Base-by-base conservation (phyloP, 1,139 yeast genomes). In the Pichia sp. region DNA sequence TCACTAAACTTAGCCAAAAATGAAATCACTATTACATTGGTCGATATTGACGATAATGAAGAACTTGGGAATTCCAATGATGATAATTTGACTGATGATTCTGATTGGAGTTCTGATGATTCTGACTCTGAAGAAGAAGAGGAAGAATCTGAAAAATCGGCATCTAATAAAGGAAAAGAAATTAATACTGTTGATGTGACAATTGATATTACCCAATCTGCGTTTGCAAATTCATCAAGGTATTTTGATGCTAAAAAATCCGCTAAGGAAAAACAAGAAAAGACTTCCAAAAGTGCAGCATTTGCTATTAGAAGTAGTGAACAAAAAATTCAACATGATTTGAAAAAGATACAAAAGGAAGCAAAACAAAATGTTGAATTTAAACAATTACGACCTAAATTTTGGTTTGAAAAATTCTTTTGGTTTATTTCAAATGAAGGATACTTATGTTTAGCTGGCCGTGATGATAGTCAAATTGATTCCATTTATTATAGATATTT, bases 401-500 rank as follows among this genome's bases (percentile, higher is more conserved):
- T 71, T 57, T 90, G 97, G 86, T 94, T 94, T 67, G 98, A 92
- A 59, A 92, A 92, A 62, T 92, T 84, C 61, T 80, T 71, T 58
- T 92, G 98, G 98, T 92, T 92, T 60, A 73, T 89, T 29, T 76
- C 96, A 0, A 82, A 82, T 52, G 97, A 92, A 60, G 95, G 95
- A 0, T 89, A 86, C 58, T 68, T 92, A 44, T 86, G 95, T 51
- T 64, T 92, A 42, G 89, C 92, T 40, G 97, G 97, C 1, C 78
- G 87, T 52, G 97, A 94, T 60, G 76, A 74, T 24, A 63, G 77
- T n/a, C 97, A 92, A 60, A 74, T 78, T n/a, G 96, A 89, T 57
- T 74, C 87, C 68, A 75, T 92, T 31, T 85, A 84, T 57, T 81
- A 84, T 56, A 75, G 89, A 45, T 86, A 87, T 59, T 81, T 90